Conservation (phyloP, 306 rosid species). For the Carpinus fangiana region DNA sequence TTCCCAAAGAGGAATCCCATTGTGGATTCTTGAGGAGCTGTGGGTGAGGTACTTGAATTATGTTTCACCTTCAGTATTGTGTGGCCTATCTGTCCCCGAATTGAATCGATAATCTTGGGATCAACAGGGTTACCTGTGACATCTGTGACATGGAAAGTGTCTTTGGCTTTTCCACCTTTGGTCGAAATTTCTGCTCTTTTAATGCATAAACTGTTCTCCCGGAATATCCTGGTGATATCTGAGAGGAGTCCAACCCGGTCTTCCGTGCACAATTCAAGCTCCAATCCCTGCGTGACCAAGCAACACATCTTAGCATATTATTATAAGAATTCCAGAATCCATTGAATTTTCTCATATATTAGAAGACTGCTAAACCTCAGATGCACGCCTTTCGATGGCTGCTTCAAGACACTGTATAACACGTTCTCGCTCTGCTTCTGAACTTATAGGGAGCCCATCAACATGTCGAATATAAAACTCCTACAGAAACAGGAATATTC, state of each 20-base stretch:
- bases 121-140: conserved; percentile 81
- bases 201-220: conserved; percentile 85
- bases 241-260: conserved; percentile 89
- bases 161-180: conserved; percentile 61
- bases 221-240: conserved; percentile 84
- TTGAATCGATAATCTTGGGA: conserved; percentile 68
- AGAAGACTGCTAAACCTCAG: conserved; percentile 53
- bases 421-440: conserved; percentile 87
- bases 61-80: conserved; percentile 63
- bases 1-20: conserved; percentile 69
- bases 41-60: conserved; percentile 45
- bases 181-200: conserved; percentile 95
- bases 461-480: conserved; percentile 89
- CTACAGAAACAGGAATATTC: conserved; percentile 32
- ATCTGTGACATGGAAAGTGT: conserved; percentile 82
- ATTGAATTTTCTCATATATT: background rate
- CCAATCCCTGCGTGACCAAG: conserved; percentile 71
- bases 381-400: conserved; percentile 89
- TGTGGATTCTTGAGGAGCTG: conserved; percentile 49
- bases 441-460: conserved; percentile 85
- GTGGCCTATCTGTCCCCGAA: conserved; percentile 75
- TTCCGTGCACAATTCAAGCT: conserved; percentile 73
- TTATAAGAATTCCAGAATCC: background rate
- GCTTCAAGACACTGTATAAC: conserved; percentile 91
- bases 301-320: conserved; percentile 28